These are phyloP conservation scores for Trametes sp. DNA, from an alignment of 1,284 basidiomycete genomes.

Conservation along the genomic window DNA sequence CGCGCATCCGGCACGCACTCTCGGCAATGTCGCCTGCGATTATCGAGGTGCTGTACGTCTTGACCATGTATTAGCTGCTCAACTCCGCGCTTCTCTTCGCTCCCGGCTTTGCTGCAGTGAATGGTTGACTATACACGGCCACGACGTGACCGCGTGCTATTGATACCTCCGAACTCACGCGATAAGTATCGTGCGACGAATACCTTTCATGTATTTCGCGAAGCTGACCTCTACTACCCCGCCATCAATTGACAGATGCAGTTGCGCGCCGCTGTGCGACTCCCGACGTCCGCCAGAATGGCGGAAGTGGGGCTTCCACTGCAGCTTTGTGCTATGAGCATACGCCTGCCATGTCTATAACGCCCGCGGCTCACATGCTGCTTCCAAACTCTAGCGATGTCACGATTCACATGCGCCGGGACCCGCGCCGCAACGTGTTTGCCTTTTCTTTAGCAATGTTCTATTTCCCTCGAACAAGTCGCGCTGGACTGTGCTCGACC, in stretches of 20 bases:
- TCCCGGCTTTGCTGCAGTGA: neutral
- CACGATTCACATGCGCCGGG: neutral
- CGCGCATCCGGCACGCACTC: neutral
- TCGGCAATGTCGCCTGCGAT: neutral
- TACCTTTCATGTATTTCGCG: neutral
- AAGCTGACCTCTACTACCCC: neutral
- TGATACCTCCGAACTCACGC: neutral
- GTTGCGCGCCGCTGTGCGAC: neutral
- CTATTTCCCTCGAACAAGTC: neutral
- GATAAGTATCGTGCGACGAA: neutral
- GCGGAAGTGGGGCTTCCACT: no score
- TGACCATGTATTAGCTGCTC: neutral
- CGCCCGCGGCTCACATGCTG: neutral
- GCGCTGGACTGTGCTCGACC: neutral
- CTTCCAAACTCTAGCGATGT: neutral
- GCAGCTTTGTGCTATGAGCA: no score
- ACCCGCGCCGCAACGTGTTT: neutral
- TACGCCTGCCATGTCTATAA: neutral
- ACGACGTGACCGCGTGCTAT: neutral
- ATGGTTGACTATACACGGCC: neutral
- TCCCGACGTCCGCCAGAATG: neutral
- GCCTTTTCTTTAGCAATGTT: neutral
- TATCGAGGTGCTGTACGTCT: neutral
- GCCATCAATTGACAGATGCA: neutral
- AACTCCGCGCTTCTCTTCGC: constrained; percentile 4